Base-by-base conservation (phyloP, 495 filamentous ascomycete species). In the Choiromyces venosus region DNA sequence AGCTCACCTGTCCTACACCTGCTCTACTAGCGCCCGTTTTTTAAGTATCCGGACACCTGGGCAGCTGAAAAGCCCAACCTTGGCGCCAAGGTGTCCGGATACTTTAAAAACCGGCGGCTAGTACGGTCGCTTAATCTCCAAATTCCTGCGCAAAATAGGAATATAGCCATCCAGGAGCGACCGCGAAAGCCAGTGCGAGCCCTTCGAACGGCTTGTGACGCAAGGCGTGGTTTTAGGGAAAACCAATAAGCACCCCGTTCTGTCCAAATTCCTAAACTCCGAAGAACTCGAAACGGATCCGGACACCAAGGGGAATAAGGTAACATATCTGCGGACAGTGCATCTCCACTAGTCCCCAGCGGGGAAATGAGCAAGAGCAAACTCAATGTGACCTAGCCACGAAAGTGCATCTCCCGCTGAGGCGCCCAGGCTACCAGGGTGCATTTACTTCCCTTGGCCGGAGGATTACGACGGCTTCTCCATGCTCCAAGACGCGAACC, bases 281-380 rank as follows among this genome's bases (percentile, higher is more conserved):
- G 86, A 89, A 4, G 93, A 96, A 79, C 84, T 97, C 19, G 76
- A 90, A 18, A 86, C 84, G 18, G 84, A 86, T 65, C n/a, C 83
- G 6, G 36, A 40, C 37, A 44, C n/a, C 35, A 21, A 21, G 67
- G 33, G 33, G 36, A 56, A 37, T 46, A 74, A 39, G 19, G 61
- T n/a, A n/a, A n/a, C n/a, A n/a, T 64, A n/a, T 61, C 44, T n/a
- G 68, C 70, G 6, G 66, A 37, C 36, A 86, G 87, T 35, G 81
- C 87, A 61, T 78, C 79, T 0, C 88, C 91, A 4, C 86, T 82
- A 18, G 80, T 94, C 38, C 89, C 87, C 0, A 95, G 88, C 71
- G 92, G 96, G 82, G 96, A 97, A 78, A 97, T 97, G 93, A 93
- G 91, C n/a, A 97, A 97, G 82, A 94, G 91, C 72, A 97, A 97